Evolutionary conservation across 306 rosid genomes (phyloP), one percentile per base, ranked within the genome.

Genomic region (Lagenaria siceraria): DNA sequence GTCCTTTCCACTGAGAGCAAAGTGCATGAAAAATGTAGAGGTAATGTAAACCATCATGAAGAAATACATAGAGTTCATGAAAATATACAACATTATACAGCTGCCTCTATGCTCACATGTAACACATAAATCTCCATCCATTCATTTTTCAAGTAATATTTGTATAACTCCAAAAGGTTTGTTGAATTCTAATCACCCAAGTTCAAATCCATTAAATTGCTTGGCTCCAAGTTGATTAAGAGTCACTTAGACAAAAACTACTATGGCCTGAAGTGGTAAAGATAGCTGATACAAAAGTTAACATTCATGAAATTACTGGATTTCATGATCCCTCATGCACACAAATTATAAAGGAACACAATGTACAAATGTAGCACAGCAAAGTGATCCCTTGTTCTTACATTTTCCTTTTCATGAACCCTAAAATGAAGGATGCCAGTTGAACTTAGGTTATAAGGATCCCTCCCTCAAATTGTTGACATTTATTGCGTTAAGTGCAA

Each of bases 171-270:
- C 54, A 72, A 72, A 25, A 72, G 5, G 4, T 46, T 18, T 10
- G 46, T 52, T 73, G 58, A 18, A 13, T 1, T 31, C 46, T 5
- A 49, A 73, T 33, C 46, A 52, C 62, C 27, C 10, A 49, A 73
- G 29, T 49, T 49, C 1, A 73, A 18, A 73, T 73, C 46, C 48
- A 49, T 52, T 8, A 18, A 42, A 73, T 51, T 73, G 5, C 61
- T 51, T 17, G n/a, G 61, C 77, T 73, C 77, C 61, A 29, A 18
- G 12, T 51, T 49, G 77, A 73, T 73, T 51, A 73, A 73, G 77
- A 51, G 29, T 51, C 46, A 52, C 62, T 72, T 72, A 5, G 62
- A 51, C 31, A 11, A 73, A 29, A 31, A 49, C n/a, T 52, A 42
- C 33, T 13, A 6, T 22, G 35, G 36, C 36, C 36, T 22, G 42